Evolutionary conservation across 768 basidiomycete species (phyloP), one percentile per base, ranked within the genome.

Genomic region (Galerina sulciceps): DNA sequence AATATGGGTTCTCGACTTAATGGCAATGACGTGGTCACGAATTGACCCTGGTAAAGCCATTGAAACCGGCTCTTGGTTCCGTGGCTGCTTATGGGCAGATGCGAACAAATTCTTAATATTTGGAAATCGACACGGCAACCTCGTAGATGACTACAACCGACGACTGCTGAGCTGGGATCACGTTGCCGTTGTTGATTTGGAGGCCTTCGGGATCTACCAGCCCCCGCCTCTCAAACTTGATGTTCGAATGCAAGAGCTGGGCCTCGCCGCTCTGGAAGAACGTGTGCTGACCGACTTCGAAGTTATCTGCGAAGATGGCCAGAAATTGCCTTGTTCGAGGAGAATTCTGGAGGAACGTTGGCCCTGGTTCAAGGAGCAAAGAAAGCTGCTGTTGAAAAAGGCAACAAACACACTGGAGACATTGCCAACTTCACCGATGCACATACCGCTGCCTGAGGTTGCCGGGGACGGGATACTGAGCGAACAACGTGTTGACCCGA

Each of bases 171-270:
- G 89, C 67, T 95, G 93, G 92, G 92, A 95, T 66, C 91, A 98
- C 68, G 87, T 96, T 53, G 92, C 92, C 4, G 87, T 91, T 55
- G 87, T 96, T 57, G 93, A 96, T 68, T 79, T 97, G 22, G 96
- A 98, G 73, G 90, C 96, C 0, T 96, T 95, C 67, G 96, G 96
- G 1, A 94, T 99, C 62, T 99, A 99, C 69, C 90, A 93, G 64
- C 90, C 94, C 0, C 94, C 95, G 0, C 71, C 81, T 3, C 79
- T 84, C 41, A 85, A 78, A 60, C 79, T 88, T 43, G 86, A 88
- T 59, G 75, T 89, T 26, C 80, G 82, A 1, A 88, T 92, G 81
- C 93, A 96, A 70, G 87, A 92, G 69, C 80, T 96, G 53, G 95
- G 94, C 13, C 81, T 99, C 22, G 84, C 87, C 13, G 88, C 90